Percentiles rank a stretch among this genome's conserved stretches.
phyloP scores from a whole-genome alignment of 2,329 filamentous ascomycete genomes.

The Nigrograna mackinnonii region DNA sequence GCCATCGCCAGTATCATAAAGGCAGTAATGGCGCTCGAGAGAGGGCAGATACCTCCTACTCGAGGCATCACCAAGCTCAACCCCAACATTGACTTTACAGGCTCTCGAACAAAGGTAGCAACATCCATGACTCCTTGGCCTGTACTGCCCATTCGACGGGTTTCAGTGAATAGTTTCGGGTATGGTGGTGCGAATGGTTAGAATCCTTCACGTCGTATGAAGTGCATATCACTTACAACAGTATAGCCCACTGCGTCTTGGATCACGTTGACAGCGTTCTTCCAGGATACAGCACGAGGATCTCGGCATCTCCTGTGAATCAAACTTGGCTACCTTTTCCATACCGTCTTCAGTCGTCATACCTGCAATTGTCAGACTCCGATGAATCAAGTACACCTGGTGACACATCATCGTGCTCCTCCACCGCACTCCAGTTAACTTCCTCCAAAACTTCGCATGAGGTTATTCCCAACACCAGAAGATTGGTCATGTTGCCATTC shows the following conservation, averaged over 20 bases:
- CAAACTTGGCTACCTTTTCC: too few species aligned
- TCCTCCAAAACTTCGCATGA: too few species aligned
- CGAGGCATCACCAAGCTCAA: slow-evolving; percentile 12
- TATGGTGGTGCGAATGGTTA: slow-evolving; percentile 16
- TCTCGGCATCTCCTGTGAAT: too few species aligned
- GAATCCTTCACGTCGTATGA: too few species aligned
- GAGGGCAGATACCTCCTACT: slow-evolving; percentile 30
- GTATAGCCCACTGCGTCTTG: slow-evolving; percentile 6
- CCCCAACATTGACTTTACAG: slow-evolving; percentile 10
- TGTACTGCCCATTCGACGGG: slow-evolving; percentile 2
- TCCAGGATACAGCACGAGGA: not conserved
- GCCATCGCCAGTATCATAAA: slow-evolving; percentile 39
- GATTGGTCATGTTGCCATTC: slow-evolving; percentile 13
- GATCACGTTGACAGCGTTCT: slow-evolving; percentile 1
- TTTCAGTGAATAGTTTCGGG: slow-evolving; percentile 12
- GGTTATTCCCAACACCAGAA: not conserved
- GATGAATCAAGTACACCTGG: too few species aligned
- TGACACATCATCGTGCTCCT: too few species aligned
- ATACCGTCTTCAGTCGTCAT: too few species aligned
- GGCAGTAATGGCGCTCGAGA: slow-evolving; percentile 40
- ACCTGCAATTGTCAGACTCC: too few species aligned
- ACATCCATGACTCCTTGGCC: slow-evolving; percentile 12
- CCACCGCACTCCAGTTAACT: too few species aligned
- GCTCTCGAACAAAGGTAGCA: slow-evolving; percentile 5
- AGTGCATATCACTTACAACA: too few species aligned